phyloP scores from a whole-genome alignment of 2,329 filamentous ascomycete species.

The Coniochaeta prunicola region DNA sequence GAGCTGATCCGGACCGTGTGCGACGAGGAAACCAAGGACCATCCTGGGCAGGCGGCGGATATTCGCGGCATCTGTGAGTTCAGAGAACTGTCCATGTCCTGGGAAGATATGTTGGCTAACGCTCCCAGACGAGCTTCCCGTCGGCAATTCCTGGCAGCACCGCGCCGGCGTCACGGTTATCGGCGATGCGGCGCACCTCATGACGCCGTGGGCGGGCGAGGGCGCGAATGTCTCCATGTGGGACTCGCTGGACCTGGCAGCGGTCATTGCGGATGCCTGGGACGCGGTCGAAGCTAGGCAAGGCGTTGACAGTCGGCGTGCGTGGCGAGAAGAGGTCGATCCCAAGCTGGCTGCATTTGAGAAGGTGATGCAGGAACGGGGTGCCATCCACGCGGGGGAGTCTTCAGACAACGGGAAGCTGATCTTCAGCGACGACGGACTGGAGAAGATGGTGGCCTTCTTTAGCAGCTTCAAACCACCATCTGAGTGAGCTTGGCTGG shows the following conservation, averaged over 20 bases:
- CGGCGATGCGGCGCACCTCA: slow-evolving; percentile 48
- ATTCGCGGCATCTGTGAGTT: slow-evolving; percentile 19
- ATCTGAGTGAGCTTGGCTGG: background rate
- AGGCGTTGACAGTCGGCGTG: background rate
- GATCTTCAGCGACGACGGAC: slow-evolving; percentile 10
- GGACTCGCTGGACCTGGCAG: slow-evolving; percentile 38
- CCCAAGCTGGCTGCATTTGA: slow-evolving; percentile 17
- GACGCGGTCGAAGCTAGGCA: background rate
- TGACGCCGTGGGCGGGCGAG: slow-evolving; percentile 43
- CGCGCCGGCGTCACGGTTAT: slow-evolving; percentile 37
- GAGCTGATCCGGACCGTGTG: slow-evolving; percentile 20
- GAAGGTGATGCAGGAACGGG: slow-evolving; percentile 9
- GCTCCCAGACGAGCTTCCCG: slow-evolving; percentile 26
- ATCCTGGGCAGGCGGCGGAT: slow-evolving; percentile 10
- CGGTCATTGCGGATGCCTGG: slow-evolving; percentile 17
- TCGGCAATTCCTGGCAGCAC: slow-evolving; percentile 32
- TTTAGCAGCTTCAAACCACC: slow-evolving; percentile 1
- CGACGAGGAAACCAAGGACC: slow-evolving; percentile 15
- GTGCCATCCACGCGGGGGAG: slow-evolving; percentile 6
- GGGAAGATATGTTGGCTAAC: background rate
- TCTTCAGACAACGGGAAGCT: slow-evolving; percentile 5
- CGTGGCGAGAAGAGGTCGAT: slow-evolving; percentile 11
- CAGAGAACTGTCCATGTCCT: background rate
- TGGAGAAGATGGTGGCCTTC: slow-evolving; percentile 3
- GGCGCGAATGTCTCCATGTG: slow-evolving; percentile 46